Evolutionary conservation across 148 eudicot species (phyloP), one percentile per base, ranked within the genome.

Genomic region (Spergularia bocconei): DNA sequence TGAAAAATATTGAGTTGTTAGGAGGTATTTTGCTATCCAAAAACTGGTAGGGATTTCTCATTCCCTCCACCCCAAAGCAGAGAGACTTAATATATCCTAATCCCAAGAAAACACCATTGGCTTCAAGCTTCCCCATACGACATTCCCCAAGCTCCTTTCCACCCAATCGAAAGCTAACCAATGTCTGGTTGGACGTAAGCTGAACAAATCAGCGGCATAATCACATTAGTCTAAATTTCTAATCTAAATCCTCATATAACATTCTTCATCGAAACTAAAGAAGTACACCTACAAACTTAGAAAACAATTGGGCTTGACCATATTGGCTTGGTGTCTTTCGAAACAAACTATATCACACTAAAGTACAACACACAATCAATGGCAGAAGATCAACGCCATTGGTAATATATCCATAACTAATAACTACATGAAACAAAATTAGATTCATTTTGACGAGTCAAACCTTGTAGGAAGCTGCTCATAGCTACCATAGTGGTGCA

Each of bases 401-500:
- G 6, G 36, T 47, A 23, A 69, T 29, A 47, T 21, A 13, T 69
- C 9, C 59, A 69, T 52, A 52, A 54, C n/a, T 1, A 29, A 25
- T 39, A 69, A 53, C 12, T 6, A 1, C 64, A 60, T 8, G 48
- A 61, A 79, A 75, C 19, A 76, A 36, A 70, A 55, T n/a, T 25
- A 81, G 62, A 68, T 50, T 56, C 16, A 23, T 73, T 52, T 63
- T 60, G 57, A 65, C 63, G 25, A 41, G 52, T 73, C 83, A 73
- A 75, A 95, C 99, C 97, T 95, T 82, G 88, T 60, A 67, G 83
- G 83, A 59, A 81, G 83, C 82, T 75, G 77, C n/a, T 89, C 97
- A 84, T 86, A 89, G 85, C 86, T 85, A 75, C 95, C 98, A 85
- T 90, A 90, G 78, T 95, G 91, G 83, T 89, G 90, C 81, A 95